Percentiles rank a stretch among this genome's conserved stretches.
Evolutionary conservation across 1,284 basidiomycete species (phyloP).

Genomic region (Pseudozyma sp.): DNA sequence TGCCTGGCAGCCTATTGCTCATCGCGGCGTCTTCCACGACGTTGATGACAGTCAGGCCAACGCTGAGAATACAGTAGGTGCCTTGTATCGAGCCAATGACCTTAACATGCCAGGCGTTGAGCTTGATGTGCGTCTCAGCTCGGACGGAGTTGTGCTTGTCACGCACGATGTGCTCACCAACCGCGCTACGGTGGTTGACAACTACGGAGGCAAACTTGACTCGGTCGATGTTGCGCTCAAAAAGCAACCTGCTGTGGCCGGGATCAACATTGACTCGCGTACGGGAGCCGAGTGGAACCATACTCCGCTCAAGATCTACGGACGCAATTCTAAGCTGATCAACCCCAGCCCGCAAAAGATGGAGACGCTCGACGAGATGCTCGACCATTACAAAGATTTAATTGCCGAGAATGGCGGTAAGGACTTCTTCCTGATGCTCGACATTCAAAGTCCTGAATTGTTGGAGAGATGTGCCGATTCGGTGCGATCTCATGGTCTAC

Average conservation of each 20-base stretch:
- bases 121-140: constrained; percentile 12
- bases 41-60: constrained; percentile 15
- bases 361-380: constrained; percentile 16
- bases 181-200: constrained; percentile 11
- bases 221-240: constrained; percentile 6
- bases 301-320: constrained; percentile 15
- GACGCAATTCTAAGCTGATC: constrained; percentile 8
- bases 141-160: constrained; percentile 8
- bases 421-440: constrained; percentile 1
- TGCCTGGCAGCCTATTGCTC: constrained; percentile 13
- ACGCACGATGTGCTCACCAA: constrained; percentile 10
- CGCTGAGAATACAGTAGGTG: constrained; percentile 7
- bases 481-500: not conserved
- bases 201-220: constrained; percentile 12
- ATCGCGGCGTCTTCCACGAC: constrained; percentile 15
- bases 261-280: constrained; percentile 8
- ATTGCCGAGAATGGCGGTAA: constrained; percentile 7
- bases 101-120: constrained; percentile 10
- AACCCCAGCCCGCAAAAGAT: constrained; percentile 5
- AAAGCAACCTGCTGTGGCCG: constrained; percentile 3
- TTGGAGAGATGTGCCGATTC: constrained; percentile 1
- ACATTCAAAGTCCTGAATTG: not conserved
- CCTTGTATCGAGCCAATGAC: constrained; percentile 9
- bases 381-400: constrained; percentile 3
- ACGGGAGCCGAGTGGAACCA: constrained; percentile 11